phyloP scores from a whole-genome alignment of 1,284 basidiomycete species.

The Vanrija sp. region DNA sequence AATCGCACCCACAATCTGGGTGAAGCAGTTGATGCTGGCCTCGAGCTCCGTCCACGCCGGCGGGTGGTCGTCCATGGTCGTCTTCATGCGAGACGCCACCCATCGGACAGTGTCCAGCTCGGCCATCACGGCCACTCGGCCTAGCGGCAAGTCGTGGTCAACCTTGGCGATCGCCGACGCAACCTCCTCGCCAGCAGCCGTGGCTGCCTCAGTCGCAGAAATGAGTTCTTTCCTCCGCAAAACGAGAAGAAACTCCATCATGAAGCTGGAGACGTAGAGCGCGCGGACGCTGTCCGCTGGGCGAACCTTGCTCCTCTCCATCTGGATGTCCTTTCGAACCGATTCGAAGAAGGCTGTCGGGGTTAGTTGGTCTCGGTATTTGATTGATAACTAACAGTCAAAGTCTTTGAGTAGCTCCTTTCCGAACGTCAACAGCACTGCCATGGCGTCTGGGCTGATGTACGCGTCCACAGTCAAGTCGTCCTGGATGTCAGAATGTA shows the following conservation, averaged over 20 bases:
- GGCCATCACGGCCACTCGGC: conserved; percentile 73
- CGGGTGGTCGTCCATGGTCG: conserved; percentile 85
- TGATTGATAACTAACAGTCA: conserved; percentile 68
- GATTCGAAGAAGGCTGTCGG: conserved; percentile 70
- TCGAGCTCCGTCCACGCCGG: conserved; percentile 89
- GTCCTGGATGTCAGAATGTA: conserved; percentile 46
- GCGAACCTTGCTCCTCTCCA: conserved; percentile 80
- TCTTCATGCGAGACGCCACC: conserved; percentile 81
- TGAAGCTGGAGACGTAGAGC: conserved; percentile 78
- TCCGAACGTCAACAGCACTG: conserved; percentile 64
- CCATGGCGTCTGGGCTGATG: conserved; percentile 64
- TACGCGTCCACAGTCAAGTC: conserved; percentile 43
- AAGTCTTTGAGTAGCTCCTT: conserved; percentile 71
- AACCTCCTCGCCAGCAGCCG: conserved; percentile 33
- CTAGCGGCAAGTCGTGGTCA: conserved; percentile 56
- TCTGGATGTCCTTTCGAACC: conserved; percentile 85
- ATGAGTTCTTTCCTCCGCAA: conserved; percentile 37
- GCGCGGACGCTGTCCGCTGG: conserved; percentile 85
- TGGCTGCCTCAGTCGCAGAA: conserved; percentile 4
- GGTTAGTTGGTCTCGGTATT: background rate
- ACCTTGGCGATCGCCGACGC: conserved; percentile 4
- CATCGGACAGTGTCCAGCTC: conserved; percentile 81
- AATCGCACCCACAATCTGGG: conserved; percentile 59
- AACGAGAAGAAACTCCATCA: conserved; percentile 78
- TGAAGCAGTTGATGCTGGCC: conserved; percentile 87